Conservation (phyloP, 2,329 filamentous ascomycete species). For the Clonostachys rhizophaga region DNA sequence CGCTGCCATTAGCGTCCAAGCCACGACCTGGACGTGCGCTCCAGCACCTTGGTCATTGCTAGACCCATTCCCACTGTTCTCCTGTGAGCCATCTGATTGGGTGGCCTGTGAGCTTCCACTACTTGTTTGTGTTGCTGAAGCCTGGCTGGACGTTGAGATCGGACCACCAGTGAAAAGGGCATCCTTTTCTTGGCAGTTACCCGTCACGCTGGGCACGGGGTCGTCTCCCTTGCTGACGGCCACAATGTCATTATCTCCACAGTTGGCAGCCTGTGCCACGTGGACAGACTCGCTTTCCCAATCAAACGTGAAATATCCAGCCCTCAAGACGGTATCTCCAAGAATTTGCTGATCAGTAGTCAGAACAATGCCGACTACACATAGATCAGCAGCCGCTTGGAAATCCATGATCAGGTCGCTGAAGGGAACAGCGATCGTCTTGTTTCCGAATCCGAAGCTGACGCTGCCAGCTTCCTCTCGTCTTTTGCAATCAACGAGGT, state of each 20-base stretch:
- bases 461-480: slow-evolving; percentile 30
- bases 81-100: too few species aligned
- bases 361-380: slow-evolving; percentile 34
- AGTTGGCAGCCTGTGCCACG: slow-evolving; percentile 33
- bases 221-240: slow-evolving; percentile 21
- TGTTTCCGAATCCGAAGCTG: slow-evolving; percentile 41
- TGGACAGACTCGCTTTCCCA: slow-evolving; percentile 36
- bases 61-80: too few species aligned
- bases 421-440: slow-evolving; percentile 33
- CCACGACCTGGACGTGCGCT: too few species aligned
- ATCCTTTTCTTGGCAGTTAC: slow-evolving; percentile 26
- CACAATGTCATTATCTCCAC: slow-evolving; percentile 29
- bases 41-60: too few species aligned
- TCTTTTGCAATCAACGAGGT: slow-evolving; percentile 34
- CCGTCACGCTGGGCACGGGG: slow-evolving; percentile 23
- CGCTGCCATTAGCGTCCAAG: too few species aligned
- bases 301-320: slow-evolving; percentile 40
- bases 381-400: slow-evolving; percentile 20
- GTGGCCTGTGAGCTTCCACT: too few species aligned
- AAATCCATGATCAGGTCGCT: slow-evolving; percentile 45
- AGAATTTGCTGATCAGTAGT: slow-evolving; percentile 36
- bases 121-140: too few species aligned
- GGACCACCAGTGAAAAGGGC: slow-evolving; percentile 6
- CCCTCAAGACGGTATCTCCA: slow-evolving; percentile 34
- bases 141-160: background rate